Conservation (phyloP, 108 stramenopile genomes). For the Skeletonema grethae region DNA sequence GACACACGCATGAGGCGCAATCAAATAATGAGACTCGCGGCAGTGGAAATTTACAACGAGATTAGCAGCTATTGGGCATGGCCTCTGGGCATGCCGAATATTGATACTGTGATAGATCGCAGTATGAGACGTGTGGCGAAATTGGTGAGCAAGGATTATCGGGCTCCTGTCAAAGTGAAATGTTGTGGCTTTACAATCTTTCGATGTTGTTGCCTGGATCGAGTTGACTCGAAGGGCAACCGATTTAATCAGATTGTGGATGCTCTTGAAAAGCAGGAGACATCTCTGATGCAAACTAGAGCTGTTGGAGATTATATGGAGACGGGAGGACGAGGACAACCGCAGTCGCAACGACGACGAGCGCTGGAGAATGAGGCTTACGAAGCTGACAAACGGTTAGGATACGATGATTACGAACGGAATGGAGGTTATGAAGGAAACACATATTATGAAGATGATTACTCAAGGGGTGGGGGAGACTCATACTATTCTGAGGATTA, state of each 20-base stretch:
- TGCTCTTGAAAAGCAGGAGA: conserved; percentile 32
- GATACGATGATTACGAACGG: background rate
- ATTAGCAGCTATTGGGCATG: conserved; percentile 41
- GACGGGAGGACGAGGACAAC: conserved; percentile 11
- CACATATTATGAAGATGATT: background rate
- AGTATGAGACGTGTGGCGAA: conserved; percentile 37
- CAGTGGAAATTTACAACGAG: conserved; percentile 48
- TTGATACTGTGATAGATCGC: conserved; percentile 31
- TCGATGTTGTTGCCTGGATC: conserved; percentile 31
- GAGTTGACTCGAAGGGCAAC: conserved; percentile 13
- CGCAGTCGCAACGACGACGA: background rate
- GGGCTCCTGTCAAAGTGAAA: conserved; percentile 32
- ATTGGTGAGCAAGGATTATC: conserved; percentile 41
- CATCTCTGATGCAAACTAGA: conserved; percentile 23
- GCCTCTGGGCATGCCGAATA: conserved; percentile 36
- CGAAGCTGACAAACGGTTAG: conserved; percentile 17
- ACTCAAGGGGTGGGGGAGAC: background rate
- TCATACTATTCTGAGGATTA: background rate
- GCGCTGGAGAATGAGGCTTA: conserved; percentile 31
- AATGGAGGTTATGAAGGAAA: background rate
- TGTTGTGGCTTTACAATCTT: conserved; percentile 43
- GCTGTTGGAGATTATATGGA: conserved; percentile 23
- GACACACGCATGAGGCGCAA: conserved; percentile 40
- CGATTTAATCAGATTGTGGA: conserved; percentile 24
- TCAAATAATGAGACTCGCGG: conserved; percentile 41